Base-by-base conservation (phyloP, 1,284 basidiomycete genomes). In the Rhodotorula mucilaginosa region DNA sequence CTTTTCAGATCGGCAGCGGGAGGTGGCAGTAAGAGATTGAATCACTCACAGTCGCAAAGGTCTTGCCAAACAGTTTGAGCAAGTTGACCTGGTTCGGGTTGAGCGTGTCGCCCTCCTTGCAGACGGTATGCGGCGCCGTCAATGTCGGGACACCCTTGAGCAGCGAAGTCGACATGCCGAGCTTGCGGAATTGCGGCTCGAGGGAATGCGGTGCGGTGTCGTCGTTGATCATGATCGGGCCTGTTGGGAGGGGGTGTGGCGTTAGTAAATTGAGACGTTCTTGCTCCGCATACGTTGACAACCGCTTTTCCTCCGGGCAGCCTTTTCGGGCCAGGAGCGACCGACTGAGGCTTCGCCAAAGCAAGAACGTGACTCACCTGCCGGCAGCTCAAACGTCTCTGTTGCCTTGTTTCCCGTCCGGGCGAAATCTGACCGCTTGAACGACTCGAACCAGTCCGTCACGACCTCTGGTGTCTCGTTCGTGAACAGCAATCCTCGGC, bases 401-500 rank as follows among this genome's bases (percentile, higher is more conserved):
- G 87, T 86, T 1, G 95, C 93, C 57, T 84, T 81, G 80, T 92
- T 93, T 59, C 94, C 93, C 78, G 90, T 86, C 54, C 97, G 89
- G 44, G 94, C 95, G 82, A 92, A 99, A 82, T 98, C 95, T 61
- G 90, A 87, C 80, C 90, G 90, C 77, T 87, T 84, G 84, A 94
- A 98, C 80, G 92, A 88, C 68, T 88, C 87, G 83, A 98, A 99
- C 96, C 96, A 99, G 71, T 92, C 94, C 56, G 88, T 84, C 58
- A 97, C 95, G 81, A 97, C 94, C 76, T 89, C 84, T 15, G 93
- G 91, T 74, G 89, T 87, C 65, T 90, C 88, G 79, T 95, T 87
- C 68, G 96, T 98, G 82, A 97, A 93, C 78, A 99, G 85, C 57
- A 99, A 82, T 60, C 96, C 96, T 60, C 96, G 89, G 82, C 93